Evolutionary conservation across 1,139 yeast species (phyloP), one percentile per base, ranked within the genome.

Genomic region (Kodamaea derodonti): DNA sequence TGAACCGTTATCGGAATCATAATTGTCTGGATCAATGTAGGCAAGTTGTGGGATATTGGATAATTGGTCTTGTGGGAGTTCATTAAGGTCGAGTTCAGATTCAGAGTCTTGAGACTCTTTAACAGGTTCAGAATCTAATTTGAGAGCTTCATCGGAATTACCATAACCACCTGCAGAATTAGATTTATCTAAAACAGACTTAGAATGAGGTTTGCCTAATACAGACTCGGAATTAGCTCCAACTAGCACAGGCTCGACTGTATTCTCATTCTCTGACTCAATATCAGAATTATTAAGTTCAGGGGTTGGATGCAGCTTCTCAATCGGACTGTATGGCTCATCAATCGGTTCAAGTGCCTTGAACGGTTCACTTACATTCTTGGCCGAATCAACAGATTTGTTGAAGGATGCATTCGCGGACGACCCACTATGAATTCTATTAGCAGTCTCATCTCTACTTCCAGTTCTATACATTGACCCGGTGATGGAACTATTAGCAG

Each of bases 371-470:
- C 9, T 18, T 18, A 6, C 9, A 18, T 18, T 18, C 22, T 18
- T 9, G 9, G 6, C 9, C 6, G 9, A 7, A 6, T 9, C 9
- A 9, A 9, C 9, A 7, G 22, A 6, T 9, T 18, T 9, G 5
- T 8, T 12, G 6, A 6, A 7, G 11, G 23, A 20, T 7, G 12
- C 12, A 24, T 24, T 24, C 5, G 14, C 12, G 7, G 26, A 24
- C 11, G 32, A 30, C 12, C 27, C 32, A 15, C 32, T 30, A 15
- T 14, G 20, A 14, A 20, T 30, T 17, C 26, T 30, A 29, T 11
- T 24, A 24, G n/a, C 12, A n/a, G 17, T 14, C 14, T 11, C 17
- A 8, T 12, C 17, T 12, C 28, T 12, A 14, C 28, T 25, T 6
- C 12, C 17, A 13, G 17, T 14, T 25, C 28, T 12, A 14, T 14